phyloP scores from a whole-genome alignment of 2,329 filamentous ascomycete species.

The Dryadomyces sulphureus region DNA sequence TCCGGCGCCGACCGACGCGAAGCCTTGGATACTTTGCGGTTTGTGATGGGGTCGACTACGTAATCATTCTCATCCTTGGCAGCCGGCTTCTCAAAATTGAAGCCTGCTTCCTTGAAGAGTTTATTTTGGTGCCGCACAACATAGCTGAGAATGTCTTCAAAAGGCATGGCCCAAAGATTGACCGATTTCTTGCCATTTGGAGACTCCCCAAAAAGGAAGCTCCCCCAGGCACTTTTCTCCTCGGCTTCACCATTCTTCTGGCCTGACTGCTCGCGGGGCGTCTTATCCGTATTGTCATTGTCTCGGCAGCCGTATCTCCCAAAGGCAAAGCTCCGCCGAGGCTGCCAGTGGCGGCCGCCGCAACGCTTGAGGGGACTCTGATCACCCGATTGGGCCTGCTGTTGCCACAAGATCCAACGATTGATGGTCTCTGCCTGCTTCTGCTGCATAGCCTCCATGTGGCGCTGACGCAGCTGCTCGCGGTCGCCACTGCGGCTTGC shows the following conservation, averaged over 20 bases:
- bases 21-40: conserved; percentile 29
- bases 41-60: conserved; percentile 44
- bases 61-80: conserved; percentile 17
- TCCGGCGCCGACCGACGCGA: conserved; percentile 11
- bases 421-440: conserved; percentile 30
- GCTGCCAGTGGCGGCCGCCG: conserved; percentile 25
- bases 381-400: conserved; percentile 19
- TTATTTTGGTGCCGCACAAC: conserved; percentile 13
- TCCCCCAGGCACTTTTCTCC: conserved; percentile 28
- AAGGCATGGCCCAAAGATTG: conserved; percentile 17
- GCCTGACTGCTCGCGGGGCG: conserved; percentile 22
- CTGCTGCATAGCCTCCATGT: conserved; percentile 24
- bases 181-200: conserved; percentile 4
- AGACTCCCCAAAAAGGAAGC: conserved; percentile 23
- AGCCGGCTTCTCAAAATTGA: conserved; percentile 8
- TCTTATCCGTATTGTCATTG: conserved; percentile 20
- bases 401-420: conserved; percentile 31
- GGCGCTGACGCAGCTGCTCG: conserved; percentile 26
- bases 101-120: conserved; percentile 3
- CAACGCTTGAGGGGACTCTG: conserved; percentile 25
- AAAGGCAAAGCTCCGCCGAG: conserved; percentile 12
- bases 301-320: conserved; percentile 11
- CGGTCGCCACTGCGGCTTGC: conserved; percentile 23
- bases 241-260: conserved; percentile 26
- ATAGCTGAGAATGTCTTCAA: conserved; percentile 20